Evolutionary conservation across 2,329 filamentous ascomycete species (phyloP), one percentile per base, ranked within the genome.

Genomic region (Exophiala alcalophila): DNA sequence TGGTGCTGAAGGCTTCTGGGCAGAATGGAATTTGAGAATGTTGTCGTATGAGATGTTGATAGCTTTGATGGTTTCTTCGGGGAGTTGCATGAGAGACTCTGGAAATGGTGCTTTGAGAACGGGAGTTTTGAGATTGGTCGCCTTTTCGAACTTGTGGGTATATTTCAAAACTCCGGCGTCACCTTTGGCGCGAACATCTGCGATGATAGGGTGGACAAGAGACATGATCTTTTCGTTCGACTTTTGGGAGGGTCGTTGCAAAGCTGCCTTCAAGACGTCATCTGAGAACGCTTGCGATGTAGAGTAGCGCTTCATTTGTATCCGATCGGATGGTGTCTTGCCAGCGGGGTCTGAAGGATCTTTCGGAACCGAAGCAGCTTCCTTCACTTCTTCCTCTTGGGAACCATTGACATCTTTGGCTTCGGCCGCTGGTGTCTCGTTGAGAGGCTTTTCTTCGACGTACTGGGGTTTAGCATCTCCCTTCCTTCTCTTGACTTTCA

Each of bases 71-170:
- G 89, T 95, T 64, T 95, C 90, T 1, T 79, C 74, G 1, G 85
- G 70, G 11, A 98, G 74, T 50, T 88, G 74, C 92, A 98, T 97
- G 30, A 97, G 72, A 46, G 82, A 78, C 54, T 82, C 68, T 1
- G 88, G 83, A 72, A 95, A 98, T 0, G 92, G 92, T 1, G 92
- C 91, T 59, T 81, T 84, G 51, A 98, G 73, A 10, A 98, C 89
- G 0, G 91, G 88, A 1, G 89, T 91, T 10, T 80, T 92, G 47
- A 98, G 73, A 2, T 86, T 91, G 1, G 87, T 94, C 1, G 91
- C 92, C 70, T 91, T 95, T 63, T 98, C 92, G 57, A 98, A 98
- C 65, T 94, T 95, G 76, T 96, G 90, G 1, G 92, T 97, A 66
- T 95, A 97, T 36, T 86, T 84, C 30, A 98, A 76, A 16, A 98